These are phyloP conservation scores for Euphorbia schlechtendalii DNA, from an alignment of 441 rosid species.

Conservation along the genomic window DNA sequence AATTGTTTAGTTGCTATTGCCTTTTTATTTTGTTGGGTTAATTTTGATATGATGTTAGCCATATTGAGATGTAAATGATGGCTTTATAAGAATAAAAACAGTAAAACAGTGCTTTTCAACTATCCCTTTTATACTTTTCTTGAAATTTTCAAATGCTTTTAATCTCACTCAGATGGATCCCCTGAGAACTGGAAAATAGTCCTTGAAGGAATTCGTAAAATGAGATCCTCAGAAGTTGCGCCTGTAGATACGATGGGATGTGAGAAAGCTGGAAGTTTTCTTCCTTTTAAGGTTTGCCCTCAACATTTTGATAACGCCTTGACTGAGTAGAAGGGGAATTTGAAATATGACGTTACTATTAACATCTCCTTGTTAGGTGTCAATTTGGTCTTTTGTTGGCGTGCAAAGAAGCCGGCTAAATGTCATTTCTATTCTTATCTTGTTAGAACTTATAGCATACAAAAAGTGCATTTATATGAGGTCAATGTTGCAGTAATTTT, in stretches of 20 bases:
- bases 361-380: not conserved
- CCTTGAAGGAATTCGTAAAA: constrained; percentile 65
- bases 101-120: not conserved
- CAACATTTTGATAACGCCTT: not conserved
- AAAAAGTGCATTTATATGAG: not conserved
- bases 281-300: constrained; percentile 73
- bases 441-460: not conserved
- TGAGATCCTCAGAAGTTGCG: constrained; percentile 71
- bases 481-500: not conserved
- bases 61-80: not conserved
- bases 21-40: not conserved
- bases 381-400: not conserved
- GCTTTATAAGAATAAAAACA: not conserved
- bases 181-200: constrained; percentile 80
- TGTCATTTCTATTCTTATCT: not conserved
- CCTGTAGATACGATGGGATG: constrained; percentile 75
- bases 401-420: not conserved
- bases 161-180: constrained; percentile 34
- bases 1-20: not conserved
- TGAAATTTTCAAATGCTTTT: constrained; percentile 11
- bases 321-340: not conserved
- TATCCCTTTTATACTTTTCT: constrained; percentile 1
- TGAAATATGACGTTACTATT: not conserved
- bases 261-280: constrained; percentile 76
- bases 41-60: not conserved